These are phyloP conservation scores for Aechmea fasciata DNA, from an alignment of 176 grass and related monocot genomes.

Conservation along the genomic window DNA sequence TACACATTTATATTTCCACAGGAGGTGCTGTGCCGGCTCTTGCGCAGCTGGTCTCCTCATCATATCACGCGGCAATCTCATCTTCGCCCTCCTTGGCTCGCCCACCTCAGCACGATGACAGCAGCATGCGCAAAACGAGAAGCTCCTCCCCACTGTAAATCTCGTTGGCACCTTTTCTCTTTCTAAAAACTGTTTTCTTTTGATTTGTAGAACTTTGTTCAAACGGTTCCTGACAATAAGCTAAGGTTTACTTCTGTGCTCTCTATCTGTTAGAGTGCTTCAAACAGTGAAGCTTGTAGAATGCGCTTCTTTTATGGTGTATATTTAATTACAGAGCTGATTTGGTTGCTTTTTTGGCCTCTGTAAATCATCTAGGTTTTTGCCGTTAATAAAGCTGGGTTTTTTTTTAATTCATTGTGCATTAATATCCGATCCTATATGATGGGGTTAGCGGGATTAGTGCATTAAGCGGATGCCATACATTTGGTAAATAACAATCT, in stretches of 20 bases:
- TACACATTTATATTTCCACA: slow-evolving; percentile 13
- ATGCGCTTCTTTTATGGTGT: too few relatives aligned
- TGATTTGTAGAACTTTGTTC: background rate
- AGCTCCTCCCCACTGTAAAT: slow-evolving; percentile 9
- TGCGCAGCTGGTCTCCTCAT: slow-evolving; percentile 68
- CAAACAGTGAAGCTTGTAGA: background rate
- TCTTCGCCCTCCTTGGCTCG: slow-evolving; percentile 16
- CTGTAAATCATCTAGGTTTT: too few relatives aligned
- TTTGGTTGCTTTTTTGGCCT: too few relatives aligned
- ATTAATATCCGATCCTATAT: too few relatives aligned
- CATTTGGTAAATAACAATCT: too few relatives aligned
- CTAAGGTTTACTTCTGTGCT: background rate
- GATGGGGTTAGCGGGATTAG: too few relatives aligned
- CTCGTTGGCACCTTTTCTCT: background rate
- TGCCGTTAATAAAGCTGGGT: too few relatives aligned
- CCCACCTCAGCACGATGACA: slow-evolving; percentile 5
- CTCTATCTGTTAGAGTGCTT: background rate
- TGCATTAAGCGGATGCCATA: too few relatives aligned
- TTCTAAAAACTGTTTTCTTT: background rate
- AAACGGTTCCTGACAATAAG: background rate
- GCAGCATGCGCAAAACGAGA: slow-evolving; percentile 10
- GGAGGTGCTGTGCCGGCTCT: slow-evolving; percentile 75
- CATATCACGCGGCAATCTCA: slow-evolving; percentile 47
- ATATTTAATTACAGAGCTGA: too few relatives aligned
- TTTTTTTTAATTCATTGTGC: too few relatives aligned